A percentile compares a stretch with the other conserved stretches of the same genome.
Conservation (phyloP, 257 asterid genomes). For the Ballota nigra region DNA sequence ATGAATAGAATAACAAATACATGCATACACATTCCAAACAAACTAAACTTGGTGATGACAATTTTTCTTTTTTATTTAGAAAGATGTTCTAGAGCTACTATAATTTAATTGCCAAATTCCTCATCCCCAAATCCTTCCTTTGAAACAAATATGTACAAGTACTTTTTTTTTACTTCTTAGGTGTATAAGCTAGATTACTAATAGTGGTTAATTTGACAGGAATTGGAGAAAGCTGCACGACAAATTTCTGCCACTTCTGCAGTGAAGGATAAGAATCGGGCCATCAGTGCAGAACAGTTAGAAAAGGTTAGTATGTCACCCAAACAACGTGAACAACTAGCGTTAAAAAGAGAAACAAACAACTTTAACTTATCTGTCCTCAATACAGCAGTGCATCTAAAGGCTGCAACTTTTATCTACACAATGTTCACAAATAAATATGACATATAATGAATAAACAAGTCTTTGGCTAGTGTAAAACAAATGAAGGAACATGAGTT, state of each 20-base stretch:
- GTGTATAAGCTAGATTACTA: slow-evolving; percentile 16
- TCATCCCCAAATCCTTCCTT: slow-evolving; percentile 3
- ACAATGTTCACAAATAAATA: background rate
- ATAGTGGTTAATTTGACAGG: slow-evolving; percentile 32
- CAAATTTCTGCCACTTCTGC: slow-evolving; percentile 13
- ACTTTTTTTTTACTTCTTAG: slow-evolving; percentile 1
- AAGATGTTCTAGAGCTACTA: background rate
- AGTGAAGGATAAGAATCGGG: slow-evolving; percentile 22
- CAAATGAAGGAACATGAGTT: slow-evolving; percentile 3
- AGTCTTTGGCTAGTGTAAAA: background rate
- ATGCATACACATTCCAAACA: background rate
- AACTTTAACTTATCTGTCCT: background rate
- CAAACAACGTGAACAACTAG: background rate
- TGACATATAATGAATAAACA: background rate
- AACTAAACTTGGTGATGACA: background rate
- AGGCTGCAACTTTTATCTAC: slow-evolving; percentile 6
- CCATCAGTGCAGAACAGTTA: slow-evolving; percentile 4
- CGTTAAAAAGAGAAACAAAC: background rate
- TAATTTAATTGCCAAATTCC: background rate
- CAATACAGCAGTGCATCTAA: slow-evolving; percentile 8
- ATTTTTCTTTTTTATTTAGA: background rate
- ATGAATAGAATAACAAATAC: background rate
- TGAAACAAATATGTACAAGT: slow-evolving; percentile 8
- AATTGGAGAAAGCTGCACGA: slow-evolving; percentile 22
- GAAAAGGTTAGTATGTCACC: slow-evolving; percentile 17